Conservation (phyloP, 2,329 filamentous ascomycete species). For the Pseudogymnoascus sp. region DNA sequence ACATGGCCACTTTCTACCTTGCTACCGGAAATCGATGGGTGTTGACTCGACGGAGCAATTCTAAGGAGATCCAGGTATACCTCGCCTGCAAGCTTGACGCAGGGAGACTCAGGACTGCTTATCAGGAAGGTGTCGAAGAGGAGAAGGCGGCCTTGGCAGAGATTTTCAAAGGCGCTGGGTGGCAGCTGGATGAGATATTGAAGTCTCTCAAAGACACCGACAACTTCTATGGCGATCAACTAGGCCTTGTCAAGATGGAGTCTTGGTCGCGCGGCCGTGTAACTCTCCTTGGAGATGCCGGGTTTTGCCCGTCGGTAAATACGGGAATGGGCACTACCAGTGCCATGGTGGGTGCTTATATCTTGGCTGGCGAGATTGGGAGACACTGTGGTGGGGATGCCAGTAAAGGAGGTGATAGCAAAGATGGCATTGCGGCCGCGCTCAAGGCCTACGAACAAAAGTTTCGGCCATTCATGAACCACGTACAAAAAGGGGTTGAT, state of each 20-base stretch:
- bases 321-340: constrained; percentile 45
- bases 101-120: constrained; percentile 23
- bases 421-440: constrained; percentile 38
- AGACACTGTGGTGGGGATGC: constrained; percentile 9
- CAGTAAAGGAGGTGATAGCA: constrained; percentile 31
- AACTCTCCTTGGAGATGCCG: constrained; percentile 47
- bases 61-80: constrained; percentile 33
- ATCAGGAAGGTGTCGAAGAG: constrained; percentile 24
- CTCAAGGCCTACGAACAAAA: constrained; percentile 37
- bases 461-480: constrained; percentile 38
- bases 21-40: constrained; percentile 31
- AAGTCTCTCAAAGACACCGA: constrained; percentile 31
- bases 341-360: constrained; percentile 44
- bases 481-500: constrained; percentile 30
- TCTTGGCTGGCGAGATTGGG: constrained; percentile 46
- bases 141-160: constrained; percentile 35
- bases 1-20: constrained; percentile 32
- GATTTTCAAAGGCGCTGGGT: constrained; percentile 36
- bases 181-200: constrained; percentile 38
- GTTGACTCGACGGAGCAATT: constrained; percentile 34
- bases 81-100: constrained; percentile 26
- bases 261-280: constrained; percentile 39
- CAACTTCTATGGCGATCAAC: constrained; percentile 40
- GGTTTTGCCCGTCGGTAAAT: constrained; percentile 39
- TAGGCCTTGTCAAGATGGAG: constrained; percentile 38